Base-by-base conservation (phyloP, 768 basidiomycete genomes). In the Hypholoma fasciculare region DNA sequence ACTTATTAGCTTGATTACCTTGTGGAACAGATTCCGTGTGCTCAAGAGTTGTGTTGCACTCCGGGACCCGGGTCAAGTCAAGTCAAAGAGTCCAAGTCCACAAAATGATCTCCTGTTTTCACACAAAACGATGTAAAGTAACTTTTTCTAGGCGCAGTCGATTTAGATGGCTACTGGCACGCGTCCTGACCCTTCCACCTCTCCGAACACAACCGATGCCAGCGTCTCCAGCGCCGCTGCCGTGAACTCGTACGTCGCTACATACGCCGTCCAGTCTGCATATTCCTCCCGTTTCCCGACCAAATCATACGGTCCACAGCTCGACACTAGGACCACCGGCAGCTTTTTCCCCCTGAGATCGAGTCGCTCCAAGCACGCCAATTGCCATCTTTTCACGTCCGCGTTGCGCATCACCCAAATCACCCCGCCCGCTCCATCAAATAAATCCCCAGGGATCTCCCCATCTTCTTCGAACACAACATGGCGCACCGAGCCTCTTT, bases 301-400 rank as follows among this genome's bases (percentile, higher is more conserved):
- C 11, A 86, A 56, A 60, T 89, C 87, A 62, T 89, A 90, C 27
- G 88, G 88, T n/a, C 79, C 82, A 64, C 87, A 87, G 38, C 83
- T 87, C 17, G 84, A 78, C 0, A 89, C 59, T 13, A 88, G 67
- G 1, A 86, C 73, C 36, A 86, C 68, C 16, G 73, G 71, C 16
- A 71, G 64, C 0, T 30, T 54, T 2, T 7, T 55, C 17, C 58
- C 69, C 44, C 65, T 60, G 53, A 87, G 60, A 39, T 73, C 71
- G 11, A 73, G 71, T 49, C 77, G 55, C 69, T 87, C 58, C 34
- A 67, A 49, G 56, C 55, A 60, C 38, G 57, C 63, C 17, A 67
- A 47, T 52, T 67, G 87, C 86, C 87, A 89, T 11, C 50, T 40
- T 40, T 74, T 74, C 27, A 72, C 74, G 58, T 83, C 75, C 14